These are phyloP conservation scores for Rosellinia necatrix DNA, from an alignment of 2,329 filamentous ascomycete genomes.

Conservation along the genomic window DNA sequence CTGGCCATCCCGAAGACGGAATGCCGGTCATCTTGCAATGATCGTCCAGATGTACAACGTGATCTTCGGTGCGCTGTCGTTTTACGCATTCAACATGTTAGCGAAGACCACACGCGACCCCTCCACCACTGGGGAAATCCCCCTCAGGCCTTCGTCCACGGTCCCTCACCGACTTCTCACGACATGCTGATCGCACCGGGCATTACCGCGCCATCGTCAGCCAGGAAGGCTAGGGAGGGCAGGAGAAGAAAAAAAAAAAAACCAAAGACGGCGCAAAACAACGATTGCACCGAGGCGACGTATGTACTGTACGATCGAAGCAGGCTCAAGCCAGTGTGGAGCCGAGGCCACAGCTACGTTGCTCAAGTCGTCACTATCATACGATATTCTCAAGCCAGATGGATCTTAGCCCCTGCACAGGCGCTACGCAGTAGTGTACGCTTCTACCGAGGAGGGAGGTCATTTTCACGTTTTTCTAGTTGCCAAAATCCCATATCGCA, in stretches of 20 bases:
- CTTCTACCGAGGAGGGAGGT: no score
- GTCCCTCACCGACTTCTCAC: slow-evolving; percentile 23
- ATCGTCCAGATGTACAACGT: slow-evolving; percentile 18
- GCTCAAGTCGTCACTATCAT: slow-evolving; percentile 27
- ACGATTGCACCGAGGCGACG: no score
- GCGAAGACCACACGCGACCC: slow-evolving; percentile 5
- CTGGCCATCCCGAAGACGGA: slow-evolving; percentile 14
- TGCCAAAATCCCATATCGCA: no score
- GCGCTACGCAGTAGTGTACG: not conserved
- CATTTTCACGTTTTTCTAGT: not conserved
- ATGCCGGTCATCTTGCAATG: slow-evolving; percentile 14
- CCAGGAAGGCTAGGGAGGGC: not conserved
- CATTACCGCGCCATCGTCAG: slow-evolving; percentile 14
- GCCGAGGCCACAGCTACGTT: slow-evolving; percentile 12
- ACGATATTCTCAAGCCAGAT: slow-evolving; percentile 12
- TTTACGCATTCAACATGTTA: slow-evolving; percentile 17
- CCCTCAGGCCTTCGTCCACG: not conserved
- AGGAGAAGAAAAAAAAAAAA: not conserved
- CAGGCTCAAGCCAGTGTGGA: slow-evolving; percentile 20
- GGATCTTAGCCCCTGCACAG: not conserved
- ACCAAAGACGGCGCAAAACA: not conserved
- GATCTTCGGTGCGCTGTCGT: slow-evolving; percentile 25
- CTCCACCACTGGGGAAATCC: slow-evolving; percentile 4
- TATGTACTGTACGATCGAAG: slow-evolving; percentile 6
- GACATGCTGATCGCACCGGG: slow-evolving; percentile 8